Percentiles rank a stretch among this genome's conserved stretches.
Evolutionary conservation across 805 yeast species (phyloP).

Genomic region (Lipomyces sp.): DNA sequence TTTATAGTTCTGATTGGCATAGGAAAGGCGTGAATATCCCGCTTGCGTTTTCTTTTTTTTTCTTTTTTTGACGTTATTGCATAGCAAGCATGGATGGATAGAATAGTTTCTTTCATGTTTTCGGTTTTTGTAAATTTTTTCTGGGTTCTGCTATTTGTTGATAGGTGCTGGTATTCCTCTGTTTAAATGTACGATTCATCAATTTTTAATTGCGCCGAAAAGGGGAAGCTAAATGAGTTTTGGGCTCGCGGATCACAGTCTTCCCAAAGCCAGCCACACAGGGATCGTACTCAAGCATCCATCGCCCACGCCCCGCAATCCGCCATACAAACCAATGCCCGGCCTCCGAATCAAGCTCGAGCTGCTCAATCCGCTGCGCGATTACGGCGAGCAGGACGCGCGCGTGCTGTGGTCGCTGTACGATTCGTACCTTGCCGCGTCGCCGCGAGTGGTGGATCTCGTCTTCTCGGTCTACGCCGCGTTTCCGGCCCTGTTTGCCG

Average conservation of each 20-base stretch:
- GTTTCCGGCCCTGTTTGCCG: no score
- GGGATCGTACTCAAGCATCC: no score
- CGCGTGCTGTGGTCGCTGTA: no score
- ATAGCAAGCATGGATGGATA: neutral
- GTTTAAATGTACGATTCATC: neutral
- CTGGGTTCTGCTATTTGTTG: neutral
- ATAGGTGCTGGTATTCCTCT: neutral
- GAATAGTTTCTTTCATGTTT: neutral
- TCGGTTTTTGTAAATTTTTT: neutral
- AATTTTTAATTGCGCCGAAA: neutral
- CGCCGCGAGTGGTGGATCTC: no score
- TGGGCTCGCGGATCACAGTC: conserved; percentile 5
- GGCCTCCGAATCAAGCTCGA: no score
- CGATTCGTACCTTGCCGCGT: no score
- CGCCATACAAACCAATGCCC: no score
- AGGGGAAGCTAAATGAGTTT: neutral
- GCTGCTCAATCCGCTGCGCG: no score
- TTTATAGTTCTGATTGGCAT: conserved; percentile 49
- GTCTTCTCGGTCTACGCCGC: no score
- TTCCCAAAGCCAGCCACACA: conserved; percentile 10
- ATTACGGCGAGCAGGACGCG: no score
- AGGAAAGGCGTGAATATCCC: conserved; percentile 38
- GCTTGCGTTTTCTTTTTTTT: neutral
- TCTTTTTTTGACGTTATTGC: neutral
- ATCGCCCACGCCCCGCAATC: no score